Percentiles rank a stretch among this genome's conserved stretches.
phyloP scores from a whole-genome alignment of 495 filamentous ascomycete genomes.

The Parachaetomium inaequale region DNA sequence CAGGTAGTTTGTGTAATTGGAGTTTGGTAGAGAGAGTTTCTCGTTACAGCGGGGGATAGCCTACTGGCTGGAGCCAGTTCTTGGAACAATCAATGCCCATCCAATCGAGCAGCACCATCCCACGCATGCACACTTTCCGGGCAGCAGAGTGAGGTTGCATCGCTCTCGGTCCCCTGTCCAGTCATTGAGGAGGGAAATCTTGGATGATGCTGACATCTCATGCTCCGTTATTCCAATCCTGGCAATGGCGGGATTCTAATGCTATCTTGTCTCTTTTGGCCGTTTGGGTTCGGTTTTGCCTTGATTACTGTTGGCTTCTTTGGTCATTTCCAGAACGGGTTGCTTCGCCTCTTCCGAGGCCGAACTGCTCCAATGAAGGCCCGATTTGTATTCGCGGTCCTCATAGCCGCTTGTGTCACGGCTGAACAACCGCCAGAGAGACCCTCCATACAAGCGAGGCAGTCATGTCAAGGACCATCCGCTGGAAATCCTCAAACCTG shows the following conservation, averaged over 20 bases:
- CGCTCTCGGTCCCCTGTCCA: neutral
- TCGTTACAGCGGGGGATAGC: no score
- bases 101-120: neutral
- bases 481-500: constrained; percentile 19
- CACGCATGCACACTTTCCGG: neutral
- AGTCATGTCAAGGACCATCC: constrained; percentile 2
- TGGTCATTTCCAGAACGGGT: neutral
- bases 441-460: neutral
- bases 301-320: neutral
- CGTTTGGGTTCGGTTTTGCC: neutral
- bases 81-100: neutral
- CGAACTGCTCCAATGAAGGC: neutral
- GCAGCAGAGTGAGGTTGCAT: neutral
- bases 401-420: neutral
- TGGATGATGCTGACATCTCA: neutral
- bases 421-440: neutral
- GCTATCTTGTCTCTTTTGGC: neutral
- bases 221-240: neutral
- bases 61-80: no score
- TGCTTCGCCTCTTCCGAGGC: neutral
- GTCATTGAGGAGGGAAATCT: neutral
- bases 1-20: no score
- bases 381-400: neutral
- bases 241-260: neutral
- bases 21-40: no score